Percentiles rank a stretch among this genome's conserved stretches.
Conservation (phyloP, 768 basidiomycete species). For the Amanita inopinata region DNA sequence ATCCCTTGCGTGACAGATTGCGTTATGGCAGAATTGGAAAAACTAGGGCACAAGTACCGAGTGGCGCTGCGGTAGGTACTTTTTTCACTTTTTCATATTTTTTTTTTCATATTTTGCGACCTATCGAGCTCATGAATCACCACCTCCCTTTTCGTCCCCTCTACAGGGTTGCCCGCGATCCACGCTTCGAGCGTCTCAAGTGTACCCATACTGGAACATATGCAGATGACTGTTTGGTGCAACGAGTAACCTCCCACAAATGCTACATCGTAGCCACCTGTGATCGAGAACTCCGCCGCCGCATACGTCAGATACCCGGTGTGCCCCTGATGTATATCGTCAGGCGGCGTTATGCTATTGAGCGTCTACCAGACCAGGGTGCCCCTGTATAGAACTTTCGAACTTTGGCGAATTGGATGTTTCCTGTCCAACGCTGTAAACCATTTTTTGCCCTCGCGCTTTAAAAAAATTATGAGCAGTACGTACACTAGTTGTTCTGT, state of each 20-base stretch:
- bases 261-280: conserved; percentile 98
- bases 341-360: conserved; percentile 85
- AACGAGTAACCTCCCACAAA: conserved; percentile 89
- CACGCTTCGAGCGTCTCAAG: conserved; percentile 87
- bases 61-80: conserved; percentile 80
- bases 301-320: conserved; percentile 88
- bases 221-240: conserved; percentile 96
- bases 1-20: conserved; percentile 99
- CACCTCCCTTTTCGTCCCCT: too few relatives aligned
- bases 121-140: too few relatives aligned
- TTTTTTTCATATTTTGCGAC: too few relatives aligned
- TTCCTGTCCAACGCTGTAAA: too few relatives aligned
- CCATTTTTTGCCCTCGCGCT: too few relatives aligned
- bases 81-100: too few relatives aligned
- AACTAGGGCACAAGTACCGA: conserved; percentile 91
- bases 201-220: conserved; percentile 97
- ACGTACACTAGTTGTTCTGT: too few relatives aligned
- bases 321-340: conserved; percentile 98
- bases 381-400: conserved; percentile 45
- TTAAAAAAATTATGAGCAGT: too few relatives aligned
- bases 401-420: too few relatives aligned
- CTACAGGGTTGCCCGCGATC: conserved; percentile 89
- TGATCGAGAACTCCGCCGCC: conserved; percentile 85
- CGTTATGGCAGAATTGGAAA: conserved; percentile 97
- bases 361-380: conserved; percentile 89